These are phyloP conservation scores for Theobroma grandiflorum DNA, from an alignment of 441 rosid species.

Conservation along the genomic window DNA sequence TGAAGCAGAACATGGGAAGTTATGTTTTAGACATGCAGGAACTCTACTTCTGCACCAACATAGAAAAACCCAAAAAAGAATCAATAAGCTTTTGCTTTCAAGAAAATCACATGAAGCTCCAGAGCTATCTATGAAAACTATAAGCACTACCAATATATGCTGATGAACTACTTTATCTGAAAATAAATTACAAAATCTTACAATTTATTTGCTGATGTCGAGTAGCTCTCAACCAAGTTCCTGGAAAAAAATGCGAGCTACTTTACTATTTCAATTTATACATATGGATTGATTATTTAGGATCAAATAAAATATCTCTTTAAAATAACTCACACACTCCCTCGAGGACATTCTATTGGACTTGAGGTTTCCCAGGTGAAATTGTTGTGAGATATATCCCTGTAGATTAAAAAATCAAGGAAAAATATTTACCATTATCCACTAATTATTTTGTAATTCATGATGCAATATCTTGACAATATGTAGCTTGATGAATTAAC, in stretches of 20 bases:
- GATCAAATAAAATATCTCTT: conserved; percentile 7
- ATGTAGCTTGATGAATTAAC: conserved; percentile 1
- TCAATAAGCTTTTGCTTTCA: not conserved
- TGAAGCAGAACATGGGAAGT: conserved; percentile 66
- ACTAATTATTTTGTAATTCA: not conserved
- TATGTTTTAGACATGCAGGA: conserved; percentile 66
- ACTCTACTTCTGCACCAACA: conserved; percentile 60
- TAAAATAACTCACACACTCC: conserved; percentile 64
- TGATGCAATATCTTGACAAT: not conserved
- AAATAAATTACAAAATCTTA: conserved; percentile 45
- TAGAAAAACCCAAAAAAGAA: conserved; percentile 16
- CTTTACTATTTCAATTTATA: not conserved
- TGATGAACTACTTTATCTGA: not conserved
- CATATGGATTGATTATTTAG: not conserved
- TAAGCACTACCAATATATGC: not conserved
- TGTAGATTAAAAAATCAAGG: conserved; percentile 43
- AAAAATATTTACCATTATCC: conserved; percentile 23
- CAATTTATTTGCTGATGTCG: conserved; percentile 47
- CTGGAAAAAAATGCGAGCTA: conserved; percentile 44
- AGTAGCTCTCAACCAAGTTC: conserved; percentile 86
- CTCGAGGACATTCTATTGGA: conserved; percentile 60
- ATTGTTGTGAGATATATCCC: conserved; percentile 85
- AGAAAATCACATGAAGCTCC: conserved; percentile 13
- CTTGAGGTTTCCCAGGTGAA: conserved; percentile 72
- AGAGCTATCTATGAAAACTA: not conserved